Base-by-base conservation (phyloP, 2,329 filamentous ascomycete genomes). In the Beauveria rudraprayagi region DNA sequence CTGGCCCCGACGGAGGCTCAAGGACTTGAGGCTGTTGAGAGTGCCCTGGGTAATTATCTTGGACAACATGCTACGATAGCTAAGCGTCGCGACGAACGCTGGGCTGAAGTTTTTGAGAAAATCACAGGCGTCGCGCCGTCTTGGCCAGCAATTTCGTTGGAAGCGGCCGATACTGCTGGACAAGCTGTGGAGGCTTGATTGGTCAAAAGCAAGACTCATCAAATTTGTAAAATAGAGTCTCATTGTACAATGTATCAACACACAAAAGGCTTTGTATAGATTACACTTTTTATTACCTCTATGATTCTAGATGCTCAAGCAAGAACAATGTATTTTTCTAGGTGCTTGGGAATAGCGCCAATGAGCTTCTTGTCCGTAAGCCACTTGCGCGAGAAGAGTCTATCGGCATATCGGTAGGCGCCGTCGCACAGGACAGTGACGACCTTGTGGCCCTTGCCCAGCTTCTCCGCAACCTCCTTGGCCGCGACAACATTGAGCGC, bases 351-450 rank as follows among this genome's bases (percentile, higher is more conserved):
- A 72, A 99, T 88, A 48, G 92, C 87, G 30, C 78, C 83, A 51
- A 94, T 74, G 65, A 99, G 78, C 62, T 89, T 89, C 85, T 97
- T 99, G 70, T 87, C 85, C 73, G 86, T 81, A 67, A 99, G 77
- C 94, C 94, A 99, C 74, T 89, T 92, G 73, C 85, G 85, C 51
- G 91, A 96, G 77, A 99, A 99, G 64, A 99, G 74, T 41, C 94
- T 82, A 66, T 99, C 94, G 5, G 94, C 94, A 73, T 99, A 99
- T 70, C 94, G 80, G 72, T 99, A 97, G n/a, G 94, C 94, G 63
- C 94, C 94, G 72, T 99, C 94, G 70, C 91, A 96, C 50, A 99
- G 82, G 61, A 97, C 84, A 1, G 94, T 99, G 52, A 97, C 94
- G 26, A 99, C 89, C 0, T 90, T 97, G 73, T 93, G 85, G 10